Evolutionary conservation across 1,284 basidiomycete genomes (phyloP).

Genomic region (Ceratobasidium sp.): DNA sequence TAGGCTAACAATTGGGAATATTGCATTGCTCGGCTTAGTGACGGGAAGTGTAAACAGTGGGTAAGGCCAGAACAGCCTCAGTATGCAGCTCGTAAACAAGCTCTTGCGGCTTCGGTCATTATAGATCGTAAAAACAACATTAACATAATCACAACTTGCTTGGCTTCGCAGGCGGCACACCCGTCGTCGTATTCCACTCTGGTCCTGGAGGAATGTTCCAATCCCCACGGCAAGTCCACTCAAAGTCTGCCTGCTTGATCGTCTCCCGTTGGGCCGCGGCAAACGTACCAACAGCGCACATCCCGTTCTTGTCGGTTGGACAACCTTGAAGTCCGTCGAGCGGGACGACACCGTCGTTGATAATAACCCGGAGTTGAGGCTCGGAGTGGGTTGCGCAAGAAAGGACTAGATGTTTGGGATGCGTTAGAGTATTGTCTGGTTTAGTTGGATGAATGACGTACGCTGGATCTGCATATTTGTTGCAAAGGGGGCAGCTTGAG

Average conservation of each 20-base stretch:
- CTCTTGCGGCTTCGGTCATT: too few relatives aligned
- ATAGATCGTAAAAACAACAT: too few relatives aligned
- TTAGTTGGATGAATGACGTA: neutral
- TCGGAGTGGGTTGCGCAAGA: slow-evolving; percentile 61
- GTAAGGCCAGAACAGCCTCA: too few relatives aligned
- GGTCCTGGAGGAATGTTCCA: slow-evolving; percentile 71
- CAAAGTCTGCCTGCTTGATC: slow-evolving; percentile 79
- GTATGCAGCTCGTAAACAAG: neutral
- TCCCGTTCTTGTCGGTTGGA: slow-evolving; percentile 74
- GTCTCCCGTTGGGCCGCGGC: slow-evolving; percentile 77
- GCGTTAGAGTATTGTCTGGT: neutral
- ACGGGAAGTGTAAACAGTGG: too few relatives aligned
- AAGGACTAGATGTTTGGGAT: slow-evolving; percentile 66
- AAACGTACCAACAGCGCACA: slow-evolving; percentile 84
- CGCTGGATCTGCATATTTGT: slow-evolving; percentile 54
- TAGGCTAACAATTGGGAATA: too few relatives aligned
- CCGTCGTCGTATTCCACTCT: slow-evolving; percentile 71
- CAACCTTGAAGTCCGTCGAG: slow-evolving; percentile 82
- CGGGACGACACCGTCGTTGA: slow-evolving; percentile 91
- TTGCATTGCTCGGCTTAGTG: too few relatives aligned
- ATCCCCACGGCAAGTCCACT: slow-evolving; percentile 79
- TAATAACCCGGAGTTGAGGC: slow-evolving; percentile 78
- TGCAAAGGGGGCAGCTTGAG: slow-evolving; percentile 68
- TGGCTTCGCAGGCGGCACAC: slow-evolving; percentile 59
- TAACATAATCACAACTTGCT: neutral